Conservation (phyloP, 805 yeast genomes). For the Yamadazyma scolyti region DNA sequence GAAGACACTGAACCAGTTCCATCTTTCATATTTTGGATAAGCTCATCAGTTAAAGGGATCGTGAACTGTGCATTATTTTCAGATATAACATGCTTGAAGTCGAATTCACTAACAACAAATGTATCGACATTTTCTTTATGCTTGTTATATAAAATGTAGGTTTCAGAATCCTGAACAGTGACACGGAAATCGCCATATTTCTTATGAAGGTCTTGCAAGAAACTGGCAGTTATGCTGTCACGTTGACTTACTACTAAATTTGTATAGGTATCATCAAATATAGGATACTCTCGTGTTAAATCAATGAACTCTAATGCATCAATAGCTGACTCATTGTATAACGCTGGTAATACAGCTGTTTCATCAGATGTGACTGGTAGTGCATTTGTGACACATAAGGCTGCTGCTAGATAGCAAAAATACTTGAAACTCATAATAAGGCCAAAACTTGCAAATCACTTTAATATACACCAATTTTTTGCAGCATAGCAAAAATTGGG, state of each 20-base stretch:
- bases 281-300: conserved; percentile 4
- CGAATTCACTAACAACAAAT: conserved; percentile 7
- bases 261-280: conserved; percentile 2
- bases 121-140: neutral
- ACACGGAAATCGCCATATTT: conserved; percentile 1
- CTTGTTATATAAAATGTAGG: conserved; percentile 1
- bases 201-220: neutral
- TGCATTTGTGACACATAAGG: too few species aligned
- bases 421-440: too few species aligned
- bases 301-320: too few species aligned
- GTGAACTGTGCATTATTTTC: neutral
- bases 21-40: conserved; percentile 4
- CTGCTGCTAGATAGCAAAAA: too few species aligned
- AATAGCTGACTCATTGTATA: too few species aligned
- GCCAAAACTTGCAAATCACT: too few species aligned
- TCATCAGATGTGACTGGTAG: too few species aligned
- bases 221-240: conserved; percentile 2
- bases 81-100: conserved; percentile 5
- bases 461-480: too few species aligned
- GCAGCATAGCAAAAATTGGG: too few species aligned
- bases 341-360: too few species aligned
- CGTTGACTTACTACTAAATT: conserved; percentile 4
- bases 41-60: conserved; percentile 7
- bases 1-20: conserved; percentile 8
- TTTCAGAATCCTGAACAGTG: conserved; percentile 3